These are phyloP conservation scores for Exserohilum rostratum DNA, from an alignment of 2,329 filamentous ascomycete genomes.

Conservation along the genomic window DNA sequence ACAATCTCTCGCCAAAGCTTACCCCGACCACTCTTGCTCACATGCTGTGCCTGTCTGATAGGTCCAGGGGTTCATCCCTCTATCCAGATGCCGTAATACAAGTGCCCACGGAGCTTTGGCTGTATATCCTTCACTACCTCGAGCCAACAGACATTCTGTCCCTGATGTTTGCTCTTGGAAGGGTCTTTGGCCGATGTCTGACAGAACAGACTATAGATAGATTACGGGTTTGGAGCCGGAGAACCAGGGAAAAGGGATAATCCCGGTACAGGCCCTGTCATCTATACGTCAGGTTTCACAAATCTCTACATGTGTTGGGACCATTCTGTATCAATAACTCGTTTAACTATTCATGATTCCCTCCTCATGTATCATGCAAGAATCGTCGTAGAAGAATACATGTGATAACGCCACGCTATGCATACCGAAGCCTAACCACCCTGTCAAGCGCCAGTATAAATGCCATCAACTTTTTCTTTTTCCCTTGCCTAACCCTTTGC, in stretches of 20 bases:
- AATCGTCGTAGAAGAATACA: not conserved
- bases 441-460: constrained; percentile 3
- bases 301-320: not conserved
- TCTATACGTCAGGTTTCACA: not conserved
- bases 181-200: constrained; percentile 20
- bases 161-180: constrained; percentile 43
- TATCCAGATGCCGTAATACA: constrained; percentile 8
- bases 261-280: not conserved
- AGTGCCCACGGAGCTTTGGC: constrained; percentile 51
- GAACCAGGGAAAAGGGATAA: constrained; percentile 8
- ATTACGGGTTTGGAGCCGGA: constrained; percentile 25
- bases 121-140: constrained; percentile 48
- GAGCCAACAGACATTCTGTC: constrained; percentile 47
- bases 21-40: constrained; percentile 31
- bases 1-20: constrained; percentile 42
- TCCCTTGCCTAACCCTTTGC: too few species aligned
- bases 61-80: not conserved
- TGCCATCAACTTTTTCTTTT: not conserved
- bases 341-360: too few species aligned
- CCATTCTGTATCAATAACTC: too few species aligned
- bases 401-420: constrained; percentile 25
- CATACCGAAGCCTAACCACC: constrained; percentile 5
- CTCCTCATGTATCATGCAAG: too few species aligned
- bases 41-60: constrained; percentile 23
- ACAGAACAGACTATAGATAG: constrained; percentile 19